Conservation (phyloP, 805 yeast species). For the Diddensiella caesifluorescens region DNA sequence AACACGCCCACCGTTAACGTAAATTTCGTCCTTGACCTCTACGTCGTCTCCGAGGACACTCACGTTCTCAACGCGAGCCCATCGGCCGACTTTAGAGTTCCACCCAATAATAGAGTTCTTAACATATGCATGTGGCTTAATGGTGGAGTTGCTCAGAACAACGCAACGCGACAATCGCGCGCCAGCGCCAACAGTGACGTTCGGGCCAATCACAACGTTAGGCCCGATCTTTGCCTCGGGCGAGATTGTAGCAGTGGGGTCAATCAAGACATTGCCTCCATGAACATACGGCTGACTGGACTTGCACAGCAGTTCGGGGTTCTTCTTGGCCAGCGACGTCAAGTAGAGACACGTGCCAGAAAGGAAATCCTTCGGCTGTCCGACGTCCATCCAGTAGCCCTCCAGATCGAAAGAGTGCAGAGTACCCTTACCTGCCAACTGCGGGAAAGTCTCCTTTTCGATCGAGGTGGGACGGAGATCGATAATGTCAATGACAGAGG, state of each 20-base stretch:
- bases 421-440: slow-evolving; percentile 79
- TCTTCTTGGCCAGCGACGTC: slow-evolving; percentile 76
- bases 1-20: slow-evolving; percentile 98
- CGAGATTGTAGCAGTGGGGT: slow-evolving; percentile 91
- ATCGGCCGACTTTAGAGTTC: slow-evolving; percentile 96
- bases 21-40: slow-evolving; percentile 95
- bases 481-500: slow-evolving; percentile 91
- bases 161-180: slow-evolving; percentile 97
- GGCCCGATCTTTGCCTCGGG: slow-evolving; percentile 96
- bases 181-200: slow-evolving; percentile 94
- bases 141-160: slow-evolving; percentile 79
- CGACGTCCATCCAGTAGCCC: slow-evolving; percentile 99
- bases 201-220: slow-evolving; percentile 95
- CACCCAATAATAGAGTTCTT: slow-evolving; percentile 98
- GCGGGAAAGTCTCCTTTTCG: slow-evolving; percentile 99
- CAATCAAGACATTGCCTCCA: slow-evolving; percentile 90
- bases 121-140: slow-evolving; percentile 97
- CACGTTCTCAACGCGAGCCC: slow-evolving; percentile 98
- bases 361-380: slow-evolving; percentile 99
- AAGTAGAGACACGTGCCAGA: slow-evolving; percentile 93
- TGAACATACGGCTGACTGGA: slow-evolving; percentile 63
- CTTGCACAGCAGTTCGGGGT: slow-evolving; percentile 61
- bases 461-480: slow-evolving; percentile 98
- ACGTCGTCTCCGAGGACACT: slow-evolving; percentile 99
- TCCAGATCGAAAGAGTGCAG: slow-evolving; percentile 95